phyloP scores from a whole-genome alignment of 352 stramenopile species.

The Globisporangium apiculatum region DNA sequence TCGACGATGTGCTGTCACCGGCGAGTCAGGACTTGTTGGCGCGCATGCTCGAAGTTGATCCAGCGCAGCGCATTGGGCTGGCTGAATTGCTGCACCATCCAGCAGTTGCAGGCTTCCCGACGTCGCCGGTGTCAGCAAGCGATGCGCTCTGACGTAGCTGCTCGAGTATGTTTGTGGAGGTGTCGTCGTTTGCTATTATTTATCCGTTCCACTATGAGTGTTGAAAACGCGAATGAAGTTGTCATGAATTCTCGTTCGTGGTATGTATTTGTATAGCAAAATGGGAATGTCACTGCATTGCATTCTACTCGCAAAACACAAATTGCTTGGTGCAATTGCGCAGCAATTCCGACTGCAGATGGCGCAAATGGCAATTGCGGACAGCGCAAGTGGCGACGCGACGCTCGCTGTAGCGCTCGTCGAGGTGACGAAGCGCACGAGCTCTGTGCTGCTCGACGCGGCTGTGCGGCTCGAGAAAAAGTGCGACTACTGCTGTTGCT shows the following conservation, averaged over 20 bases:
- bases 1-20: constrained; percentile 33
- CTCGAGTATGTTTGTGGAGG: too few species aligned
- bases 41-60: constrained; percentile 62
- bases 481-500: neutral
- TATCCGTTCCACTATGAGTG: too few species aligned
- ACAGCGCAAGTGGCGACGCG: too few species aligned
- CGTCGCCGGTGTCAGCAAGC: constrained; percentile 8
- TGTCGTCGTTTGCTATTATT: too few species aligned
- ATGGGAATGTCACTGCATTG: constrained; percentile 3
- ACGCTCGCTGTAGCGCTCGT: constrained; percentile 1
- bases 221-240: too few species aligned
- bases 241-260: constrained; percentile 9
- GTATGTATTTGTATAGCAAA: neutral
- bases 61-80: constrained; percentile 44
- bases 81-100: constrained; percentile 59
- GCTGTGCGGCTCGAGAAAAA: constrained; percentile 11
- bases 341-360: too few species aligned
- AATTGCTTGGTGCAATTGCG: neutral
- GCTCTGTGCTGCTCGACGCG: constrained; percentile 5
- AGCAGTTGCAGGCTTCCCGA: constrained; percentile 21
- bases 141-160: constrained; percentile 1
- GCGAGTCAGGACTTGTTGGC: constrained; percentile 67
- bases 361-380: too few species aligned
- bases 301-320: neutral
- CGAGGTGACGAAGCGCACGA: constrained; percentile 9